A percentile compares a stretch with the other conserved stretches of the same genome.
phyloP scores from a whole-genome alignment of 768 basidiomycete species.

The Agaricus subrufescens region DNA sequence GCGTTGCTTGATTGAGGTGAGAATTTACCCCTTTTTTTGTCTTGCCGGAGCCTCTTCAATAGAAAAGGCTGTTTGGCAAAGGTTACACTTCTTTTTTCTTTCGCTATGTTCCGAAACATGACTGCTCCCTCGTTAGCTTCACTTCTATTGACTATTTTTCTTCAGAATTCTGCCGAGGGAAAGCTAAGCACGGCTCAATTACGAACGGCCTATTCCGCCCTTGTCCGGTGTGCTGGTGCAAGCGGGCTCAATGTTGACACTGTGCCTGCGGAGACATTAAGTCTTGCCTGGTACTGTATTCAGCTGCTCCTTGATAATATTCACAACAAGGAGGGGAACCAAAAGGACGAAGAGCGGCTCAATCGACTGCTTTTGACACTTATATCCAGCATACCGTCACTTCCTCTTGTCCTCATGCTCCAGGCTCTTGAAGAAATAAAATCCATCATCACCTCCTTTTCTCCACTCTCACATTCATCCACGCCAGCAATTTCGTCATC shows the following conservation, averaged over 20 bases:
- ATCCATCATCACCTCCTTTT: conserved; percentile 23
- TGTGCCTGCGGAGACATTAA: conserved; percentile 24
- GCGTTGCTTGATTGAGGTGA: conserved; percentile 64
- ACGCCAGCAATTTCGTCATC: conserved; percentile 9
- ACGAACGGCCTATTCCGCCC: conserved; percentile 67
- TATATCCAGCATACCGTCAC: conserved; percentile 59
- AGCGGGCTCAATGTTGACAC: conserved; percentile 21
- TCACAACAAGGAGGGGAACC: neutral
- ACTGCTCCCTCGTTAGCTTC: neutral
- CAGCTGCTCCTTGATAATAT: conserved; percentile 49
- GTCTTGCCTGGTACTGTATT: conserved; percentile 70
- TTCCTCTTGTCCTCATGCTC: conserved; percentile 54
- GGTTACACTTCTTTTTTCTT: too few relatives aligned
- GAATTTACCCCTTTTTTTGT: conserved; percentile 11
- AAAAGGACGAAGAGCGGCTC: conserved; percentile 23
- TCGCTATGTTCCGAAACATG: neutral
- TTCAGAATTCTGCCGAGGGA: conserved; percentile 60
- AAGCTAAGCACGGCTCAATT: conserved; percentile 62
- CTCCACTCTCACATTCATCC: conserved; percentile 9
- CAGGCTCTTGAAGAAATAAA: conserved; percentile 48
- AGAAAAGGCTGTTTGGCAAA: too few relatives aligned
- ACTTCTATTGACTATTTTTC: neutral
- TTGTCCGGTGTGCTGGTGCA: conserved; percentile 57
- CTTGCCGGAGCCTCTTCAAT: neutral
- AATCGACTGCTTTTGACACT: conserved; percentile 64